Evolutionary conservation across 2,329 filamentous ascomycete genomes (phyloP).

Genomic region (Phaeosphaeria sp.): DNA sequence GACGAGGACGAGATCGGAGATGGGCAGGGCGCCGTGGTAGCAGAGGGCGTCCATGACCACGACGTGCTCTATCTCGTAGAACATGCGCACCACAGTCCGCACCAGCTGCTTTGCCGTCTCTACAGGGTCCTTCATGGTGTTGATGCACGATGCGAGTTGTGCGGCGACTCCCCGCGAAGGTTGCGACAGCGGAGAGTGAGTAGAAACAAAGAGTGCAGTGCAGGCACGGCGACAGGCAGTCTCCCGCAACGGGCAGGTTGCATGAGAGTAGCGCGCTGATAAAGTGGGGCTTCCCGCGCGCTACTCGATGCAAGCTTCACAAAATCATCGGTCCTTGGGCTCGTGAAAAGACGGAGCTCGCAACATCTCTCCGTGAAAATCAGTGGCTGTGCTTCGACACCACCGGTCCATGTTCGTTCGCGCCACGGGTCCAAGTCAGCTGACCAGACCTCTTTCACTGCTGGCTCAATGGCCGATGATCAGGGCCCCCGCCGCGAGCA

Average conservation of each 20-base stretch:
- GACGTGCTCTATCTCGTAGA: slow-evolving; percentile 85
- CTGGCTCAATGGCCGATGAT: slow-evolving; percentile 34
- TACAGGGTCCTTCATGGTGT: slow-evolving; percentile 56
- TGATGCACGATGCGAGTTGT: neutral
- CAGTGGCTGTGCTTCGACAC: neutral
- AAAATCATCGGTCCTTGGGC: neutral
- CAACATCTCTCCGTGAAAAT: neutral
- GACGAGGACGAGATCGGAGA: slow-evolving; percentile 85
- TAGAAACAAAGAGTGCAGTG: neutral
- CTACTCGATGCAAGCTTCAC: neutral
- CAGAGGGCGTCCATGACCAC: slow-evolving; percentile 81
- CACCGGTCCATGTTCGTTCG: slow-evolving; percentile 27
- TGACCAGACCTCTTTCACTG: slow-evolving; percentile 21
- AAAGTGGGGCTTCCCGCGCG: neutral
- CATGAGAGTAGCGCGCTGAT: neutral
- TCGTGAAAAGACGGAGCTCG: neutral
- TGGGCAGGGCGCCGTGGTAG: slow-evolving; percentile 78
- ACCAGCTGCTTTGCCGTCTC: slow-evolving; percentile 79
- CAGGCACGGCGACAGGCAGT: too few relatives aligned
- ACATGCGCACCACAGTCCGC: slow-evolving; percentile 83
- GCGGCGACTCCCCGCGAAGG: neutral
- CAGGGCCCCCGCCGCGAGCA: slow-evolving; percentile 26
- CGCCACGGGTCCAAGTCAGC: slow-evolving; percentile 28
- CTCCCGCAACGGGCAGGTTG: neutral
- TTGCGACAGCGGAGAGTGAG: neutral